Evolutionary conservation across 768 basidiomycete species (phyloP).

Genomic region (Psilocybe sp.): DNA sequence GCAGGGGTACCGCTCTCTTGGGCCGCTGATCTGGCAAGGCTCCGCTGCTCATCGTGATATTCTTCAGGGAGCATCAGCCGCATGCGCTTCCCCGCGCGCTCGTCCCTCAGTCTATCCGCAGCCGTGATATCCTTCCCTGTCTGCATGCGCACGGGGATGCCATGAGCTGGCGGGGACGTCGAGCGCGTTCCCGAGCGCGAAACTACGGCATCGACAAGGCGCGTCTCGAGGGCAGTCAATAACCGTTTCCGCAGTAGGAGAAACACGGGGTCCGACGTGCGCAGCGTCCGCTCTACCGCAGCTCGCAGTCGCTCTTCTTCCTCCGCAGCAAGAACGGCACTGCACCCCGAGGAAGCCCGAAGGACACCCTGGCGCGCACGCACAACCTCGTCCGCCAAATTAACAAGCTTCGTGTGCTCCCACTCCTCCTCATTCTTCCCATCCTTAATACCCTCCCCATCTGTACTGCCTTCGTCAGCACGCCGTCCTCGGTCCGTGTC

Average conservation of each 20-base stretch:
- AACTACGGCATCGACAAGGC: slow-evolving; percentile 7
- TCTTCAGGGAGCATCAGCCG: slow-evolving; percentile 13
- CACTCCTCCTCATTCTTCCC: slow-evolving; percentile 13
- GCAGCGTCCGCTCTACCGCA: slow-evolving; percentile 62
- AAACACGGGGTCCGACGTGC: slow-evolving; percentile 64
- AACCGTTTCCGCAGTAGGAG: slow-evolving; percentile 59
- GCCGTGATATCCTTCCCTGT: slow-evolving; percentile 26
- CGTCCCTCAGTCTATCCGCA: background rate
- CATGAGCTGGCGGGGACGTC: background rate
- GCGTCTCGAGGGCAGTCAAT: slow-evolving; percentile 34
- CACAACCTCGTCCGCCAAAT: slow-evolving; percentile 74
- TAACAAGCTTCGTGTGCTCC: slow-evolving; percentile 49
- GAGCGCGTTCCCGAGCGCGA: background rate
- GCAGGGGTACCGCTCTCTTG: background rate
- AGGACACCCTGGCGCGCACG: slow-evolving; percentile 39
- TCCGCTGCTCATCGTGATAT: no score
- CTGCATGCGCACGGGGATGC: slow-evolving; percentile 32
- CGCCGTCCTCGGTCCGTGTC: slow-evolving; percentile 29
- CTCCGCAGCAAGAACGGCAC: slow-evolving; percentile 14
- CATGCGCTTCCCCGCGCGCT: slow-evolving; percentile 16
- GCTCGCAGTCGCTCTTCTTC: slow-evolving; percentile 55
- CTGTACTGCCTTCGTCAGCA: slow-evolving; percentile 16
- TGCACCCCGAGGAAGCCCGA: slow-evolving; percentile 6
- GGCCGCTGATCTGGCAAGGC: background rate
- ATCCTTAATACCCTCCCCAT: slow-evolving; percentile 2